phyloP scores from a whole-genome alignment of 441 rosid genomes.

The Gossypium schwendimanii region DNA sequence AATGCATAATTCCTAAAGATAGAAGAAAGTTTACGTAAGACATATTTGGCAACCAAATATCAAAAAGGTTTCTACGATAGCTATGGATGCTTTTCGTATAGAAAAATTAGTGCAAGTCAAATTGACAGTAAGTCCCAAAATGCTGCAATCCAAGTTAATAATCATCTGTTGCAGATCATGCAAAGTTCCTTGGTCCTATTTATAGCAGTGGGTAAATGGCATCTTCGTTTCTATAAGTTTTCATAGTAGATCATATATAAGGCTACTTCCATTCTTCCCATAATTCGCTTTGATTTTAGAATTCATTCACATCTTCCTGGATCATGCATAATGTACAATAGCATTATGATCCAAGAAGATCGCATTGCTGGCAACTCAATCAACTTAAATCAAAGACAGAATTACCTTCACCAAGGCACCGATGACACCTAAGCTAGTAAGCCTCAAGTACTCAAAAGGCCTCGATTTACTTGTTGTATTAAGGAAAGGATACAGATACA shows the following conservation, averaged over 20 bases:
- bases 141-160: background rate
- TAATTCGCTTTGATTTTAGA: background rate
- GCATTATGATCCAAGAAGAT: background rate
- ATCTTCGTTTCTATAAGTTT: background rate
- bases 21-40: background rate
- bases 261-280: background rate
- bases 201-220: background rate
- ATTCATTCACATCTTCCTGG: background rate
- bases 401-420: constrained; percentile 97
- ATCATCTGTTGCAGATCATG: background rate
- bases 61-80: background rate
- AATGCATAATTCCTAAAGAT: background rate
- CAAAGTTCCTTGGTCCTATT: background rate
- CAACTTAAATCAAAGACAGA: constrained; percentile 5
- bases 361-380: background rate
- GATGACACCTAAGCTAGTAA: constrained; percentile 95
- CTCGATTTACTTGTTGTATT: constrained; percentile 95
- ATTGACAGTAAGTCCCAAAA: too few species aligned
- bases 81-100: background rate
- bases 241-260: background rate
- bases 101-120: background rate
- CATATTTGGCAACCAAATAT: background rate
- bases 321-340: background rate
- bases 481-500: constrained; percentile 91
- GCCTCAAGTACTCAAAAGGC: constrained; percentile 93